Evolutionary conservation across 108 stramenopile species (phyloP), one percentile per base, ranked within the genome.

Genomic region (Pseudonitzschia pungens): DNA sequence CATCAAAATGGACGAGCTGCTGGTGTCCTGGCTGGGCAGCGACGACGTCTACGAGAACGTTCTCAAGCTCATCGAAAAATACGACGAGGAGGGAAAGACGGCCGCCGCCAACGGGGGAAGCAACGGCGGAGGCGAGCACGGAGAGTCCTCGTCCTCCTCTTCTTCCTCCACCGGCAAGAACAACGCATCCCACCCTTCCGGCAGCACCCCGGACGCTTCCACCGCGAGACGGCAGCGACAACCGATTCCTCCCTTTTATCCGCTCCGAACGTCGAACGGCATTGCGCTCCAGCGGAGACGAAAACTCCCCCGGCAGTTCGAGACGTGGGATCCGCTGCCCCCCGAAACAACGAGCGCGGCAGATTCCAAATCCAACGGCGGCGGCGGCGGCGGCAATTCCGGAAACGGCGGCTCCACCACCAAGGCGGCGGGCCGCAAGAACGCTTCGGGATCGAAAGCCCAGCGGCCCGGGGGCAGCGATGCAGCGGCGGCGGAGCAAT

Each of bases 1-100:
- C 21, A 87, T 89, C 15, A 93, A 93, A 82, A 88, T 88, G 87
- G 90, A 93, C 74, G 92, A 93, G 71, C 86, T 93, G 50, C 79
- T 93, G 31, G 86, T 89, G 41, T 77, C 85, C 5, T 93, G 90
- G 90, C 66, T 93, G 32, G 80, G 81, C 36, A 83, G 73, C 65
- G 92, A 93, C 70, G 84, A 80, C 24, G 86, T 91, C 12, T 89
- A 88, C 70, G 92, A 93, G 75, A 85, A 80, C 55, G 82, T 91
- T 1, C 56, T 88, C 56, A 72, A 77, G 6, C 74, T 91, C 59
- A 86, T 91, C 59, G 90, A 91, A 70, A 79, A 77, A 33, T 85
- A 88, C 70, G 83, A 83, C 21, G 54, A 36, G 51, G 68, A 59
- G 65, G 78, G 57, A 58, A 58, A 58, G 29, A 14, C 28, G 28